phyloP scores from a whole-genome alignment of 192 early-diverging fungal species.

The Coemansia sp. region DNA sequence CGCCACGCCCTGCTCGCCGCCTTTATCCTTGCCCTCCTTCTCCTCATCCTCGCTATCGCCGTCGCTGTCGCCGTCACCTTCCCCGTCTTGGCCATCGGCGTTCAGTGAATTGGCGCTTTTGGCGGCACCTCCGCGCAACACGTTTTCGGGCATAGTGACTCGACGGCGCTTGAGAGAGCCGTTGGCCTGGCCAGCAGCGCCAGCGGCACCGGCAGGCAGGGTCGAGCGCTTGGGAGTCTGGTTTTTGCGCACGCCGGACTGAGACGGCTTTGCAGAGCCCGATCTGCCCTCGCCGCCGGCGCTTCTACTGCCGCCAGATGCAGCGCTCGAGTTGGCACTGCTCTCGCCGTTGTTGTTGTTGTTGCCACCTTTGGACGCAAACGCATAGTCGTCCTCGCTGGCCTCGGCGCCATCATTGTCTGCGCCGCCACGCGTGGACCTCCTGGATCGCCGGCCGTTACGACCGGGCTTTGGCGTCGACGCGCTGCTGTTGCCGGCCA shows the following conservation, averaged over 20 bases:
- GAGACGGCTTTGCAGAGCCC: not conserved
- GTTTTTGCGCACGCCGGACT: conserved; percentile 8
- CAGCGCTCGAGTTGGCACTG: not conserved
- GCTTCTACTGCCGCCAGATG: not conserved
- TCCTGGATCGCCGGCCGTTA: not conserved
- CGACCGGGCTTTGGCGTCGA: conserved; percentile 8
- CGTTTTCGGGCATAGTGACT: not conserved
- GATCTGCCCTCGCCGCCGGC: conserved; percentile 4
- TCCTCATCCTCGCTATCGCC: conserved; percentile 5
- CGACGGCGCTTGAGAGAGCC: conserved; percentile 1
- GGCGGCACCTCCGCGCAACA: not conserved
- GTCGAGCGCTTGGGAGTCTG: conserved; percentile 21
- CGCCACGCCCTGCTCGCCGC: not conserved
- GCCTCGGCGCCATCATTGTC: conserved; percentile 9
- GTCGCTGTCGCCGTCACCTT: conserved; percentile 11
- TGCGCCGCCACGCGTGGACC: not conserved
- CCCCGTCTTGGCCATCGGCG: not conserved
- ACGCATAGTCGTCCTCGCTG: not conserved
- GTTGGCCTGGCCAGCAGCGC: not conserved
- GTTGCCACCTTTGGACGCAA: not conserved
- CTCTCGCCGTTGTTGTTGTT: not conserved
- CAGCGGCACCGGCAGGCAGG: not conserved
- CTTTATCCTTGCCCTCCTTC: not conserved
- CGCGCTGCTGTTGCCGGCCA: not conserved
- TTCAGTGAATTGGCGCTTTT: not conserved